Evolutionary conservation across 2,329 filamentous ascomycete genomes (phyloP), one percentile per base, ranked within the genome.

Genomic region (Colletotrichum higginsianum): DNA sequence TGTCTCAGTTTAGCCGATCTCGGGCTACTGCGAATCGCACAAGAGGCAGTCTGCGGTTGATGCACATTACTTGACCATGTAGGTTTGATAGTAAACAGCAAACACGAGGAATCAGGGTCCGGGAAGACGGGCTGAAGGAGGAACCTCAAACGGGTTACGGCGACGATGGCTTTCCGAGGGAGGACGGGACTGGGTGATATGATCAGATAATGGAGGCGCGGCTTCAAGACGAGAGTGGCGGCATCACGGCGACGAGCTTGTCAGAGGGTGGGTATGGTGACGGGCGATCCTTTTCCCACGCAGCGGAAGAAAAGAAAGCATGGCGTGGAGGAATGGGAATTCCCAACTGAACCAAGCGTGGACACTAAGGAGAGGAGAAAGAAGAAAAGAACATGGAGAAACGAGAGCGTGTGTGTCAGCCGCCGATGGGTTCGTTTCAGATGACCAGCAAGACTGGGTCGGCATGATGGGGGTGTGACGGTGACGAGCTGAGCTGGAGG

Each of bases 371-470:
- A 57, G 26, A 62, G 60, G 58, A 21, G 35, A 56, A 46, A 40
- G 2, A 50, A 44, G 40, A 30, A 21, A 47, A 30, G 16, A 40
- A 26, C 53, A 58, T 53, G 55, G 62, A 49, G 47, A 30, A 60
- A 16, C 30, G 44, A 65, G 42, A 42, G 18, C 30, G 70, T 53
- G 61, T 61, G 61, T 72, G 67, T 72, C 70, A 72, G 70, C 61
- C 61, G 67, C 71, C 35, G 46, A 72, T 56, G 56, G 61, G 55
- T 52, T 64, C 66, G 70, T 72, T 72, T 72, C 70, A 71, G 70
- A 72, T 72, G 70, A 71, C 70, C 55, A 71, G 56, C 55, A 55
- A 57, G 47, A 69, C 65, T 44, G 67, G 49, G 55, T 26, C 61
- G 66, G 44, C 61, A 49, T 38, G 67, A 56, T 61, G 67, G 55